These are phyloP conservation scores for Wickerhamomyces subpelliculosus DNA, from an alignment of 805 yeast species.

Conservation along the genomic window DNA sequence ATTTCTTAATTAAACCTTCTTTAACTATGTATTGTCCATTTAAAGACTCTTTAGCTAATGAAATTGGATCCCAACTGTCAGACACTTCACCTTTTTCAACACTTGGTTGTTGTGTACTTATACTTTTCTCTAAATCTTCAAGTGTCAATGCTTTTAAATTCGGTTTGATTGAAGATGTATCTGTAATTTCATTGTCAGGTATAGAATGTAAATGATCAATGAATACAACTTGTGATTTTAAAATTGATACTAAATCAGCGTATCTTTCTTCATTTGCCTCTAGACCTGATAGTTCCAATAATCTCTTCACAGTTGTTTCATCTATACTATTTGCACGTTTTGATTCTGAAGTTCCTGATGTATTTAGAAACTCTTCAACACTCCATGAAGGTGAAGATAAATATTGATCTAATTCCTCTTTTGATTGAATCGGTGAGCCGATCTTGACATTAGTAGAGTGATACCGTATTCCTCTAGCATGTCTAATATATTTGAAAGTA, in stretches of 20 bases:
- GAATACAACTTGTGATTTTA: conserved; percentile 44
- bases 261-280: conserved; percentile 27
- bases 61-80: conserved; percentile 36
- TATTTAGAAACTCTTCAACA: conserved; percentile 18
- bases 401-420: conserved; percentile 7
- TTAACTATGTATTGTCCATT: conserved; percentile 36
- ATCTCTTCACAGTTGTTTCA: conserved; percentile 18
- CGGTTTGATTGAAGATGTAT: conserved; percentile 17
- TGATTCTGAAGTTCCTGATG: conserved; percentile 15
- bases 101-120: conserved; percentile 19
- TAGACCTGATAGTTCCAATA: conserved; percentile 45
- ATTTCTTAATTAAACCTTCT: conserved; percentile 39
- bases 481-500: too few relatives aligned
- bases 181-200: conserved; percentile 13
- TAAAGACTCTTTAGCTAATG: conserved; percentile 25
- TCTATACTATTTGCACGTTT: conserved; percentile 7
- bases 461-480: neutral
- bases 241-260: conserved; percentile 23
- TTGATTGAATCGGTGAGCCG: conserved; percentile 2
- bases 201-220: conserved; percentile 36
- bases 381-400: conserved; percentile 17
- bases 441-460: conserved; percentile 1
- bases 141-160: conserved; percentile 20
- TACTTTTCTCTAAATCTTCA: conserved; percentile 22
- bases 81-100: conserved; percentile 33